phyloP scores from a whole-genome alignment of 148 eudicot species.

The Camellia lanceoleosa region DNA sequence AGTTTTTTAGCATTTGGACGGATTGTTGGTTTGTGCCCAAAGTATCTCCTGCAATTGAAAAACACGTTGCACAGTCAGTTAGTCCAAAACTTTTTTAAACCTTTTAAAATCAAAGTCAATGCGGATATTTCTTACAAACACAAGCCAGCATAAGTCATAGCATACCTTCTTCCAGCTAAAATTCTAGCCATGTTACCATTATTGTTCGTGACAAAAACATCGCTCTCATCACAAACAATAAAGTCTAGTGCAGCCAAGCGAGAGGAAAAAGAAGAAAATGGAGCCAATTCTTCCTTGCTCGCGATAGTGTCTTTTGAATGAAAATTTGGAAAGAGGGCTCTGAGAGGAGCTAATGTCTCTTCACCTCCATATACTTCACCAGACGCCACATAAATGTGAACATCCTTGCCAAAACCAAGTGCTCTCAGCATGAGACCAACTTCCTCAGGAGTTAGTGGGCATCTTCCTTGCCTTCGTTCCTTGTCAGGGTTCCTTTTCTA shows the following conservation, averaged over 20 bases:
- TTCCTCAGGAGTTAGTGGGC: slow-evolving; percentile 87
- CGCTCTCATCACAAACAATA: slow-evolving; percentile 79
- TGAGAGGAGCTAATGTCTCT: slow-evolving; percentile 74
- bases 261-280: slow-evolving; percentile 66
- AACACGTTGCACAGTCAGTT: not conserved
- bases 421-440: slow-evolving; percentile 90
- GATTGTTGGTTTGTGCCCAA: slow-evolving; percentile 83
- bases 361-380: slow-evolving; percentile 86
- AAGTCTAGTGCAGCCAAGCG: slow-evolving; percentile 92
- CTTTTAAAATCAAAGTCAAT: not conserved
- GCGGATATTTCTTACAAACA: not conserved
- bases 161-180: slow-evolving; percentile 86
- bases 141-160: not conserved
- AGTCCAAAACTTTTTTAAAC: not conserved
- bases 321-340: slow-evolving; percentile 72
- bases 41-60: slow-evolving; percentile 58
- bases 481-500: slow-evolving; percentile 74
- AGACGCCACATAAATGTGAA: slow-evolving; percentile 80
- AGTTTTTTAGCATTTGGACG: slow-evolving; percentile 82
- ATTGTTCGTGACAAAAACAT: slow-evolving; percentile 82
- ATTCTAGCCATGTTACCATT: slow-evolving; percentile 95
- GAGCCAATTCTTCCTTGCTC: slow-evolving; percentile 61
- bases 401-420: slow-evolving; percentile 62
- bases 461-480: slow-evolving; percentile 80
- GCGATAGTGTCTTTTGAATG: slow-evolving; percentile 69